These are phyloP conservation scores for Phytophthora fragariae DNA, from an alignment of 352 stramenopile genomes.

Conservation along the genomic window DNA sequence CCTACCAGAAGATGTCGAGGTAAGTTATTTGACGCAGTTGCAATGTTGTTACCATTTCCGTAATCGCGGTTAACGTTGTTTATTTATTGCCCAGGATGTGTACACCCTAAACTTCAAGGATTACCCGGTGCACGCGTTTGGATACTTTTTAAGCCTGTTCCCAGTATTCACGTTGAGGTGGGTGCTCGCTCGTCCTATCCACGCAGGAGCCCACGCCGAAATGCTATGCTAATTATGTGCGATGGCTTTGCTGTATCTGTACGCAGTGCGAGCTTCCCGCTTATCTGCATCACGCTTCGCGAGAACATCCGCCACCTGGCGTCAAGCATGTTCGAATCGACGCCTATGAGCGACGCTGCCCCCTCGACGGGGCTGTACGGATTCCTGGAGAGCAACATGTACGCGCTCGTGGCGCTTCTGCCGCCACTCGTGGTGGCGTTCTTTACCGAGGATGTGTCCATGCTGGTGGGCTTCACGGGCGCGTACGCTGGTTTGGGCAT, in stretches of 20 bases:
- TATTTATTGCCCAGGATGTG: constrained; percentile 64
- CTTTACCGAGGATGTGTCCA: constrained; percentile 90
- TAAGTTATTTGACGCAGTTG: constrained; percentile 31
- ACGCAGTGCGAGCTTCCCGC: constrained; percentile 79
- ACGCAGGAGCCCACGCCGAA: neutral
- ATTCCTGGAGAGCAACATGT: constrained; percentile 69
- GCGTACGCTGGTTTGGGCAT: constrained; percentile 88
- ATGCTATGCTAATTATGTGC: constrained; percentile 25
- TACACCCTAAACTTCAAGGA: constrained; percentile 92
- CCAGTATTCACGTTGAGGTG: constrained; percentile 88
- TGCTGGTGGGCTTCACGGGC: constrained; percentile 89
- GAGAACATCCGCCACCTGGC: constrained; percentile 85
- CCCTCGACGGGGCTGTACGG: constrained; percentile 36
- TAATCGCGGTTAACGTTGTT: constrained; percentile 24
- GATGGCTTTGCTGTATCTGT: neutral
- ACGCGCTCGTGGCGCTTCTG: constrained; percentile 75
- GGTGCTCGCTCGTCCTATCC: constrained; percentile 15
- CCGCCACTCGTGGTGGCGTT: constrained; percentile 84
- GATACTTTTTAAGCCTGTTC: constrained; percentile 90
- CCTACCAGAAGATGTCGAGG: constrained; percentile 78
- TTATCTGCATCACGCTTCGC: constrained; percentile 89
- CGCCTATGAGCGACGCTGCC: constrained; percentile 28
- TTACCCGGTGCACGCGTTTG: constrained; percentile 78
- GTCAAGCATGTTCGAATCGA: constrained; percentile 47
- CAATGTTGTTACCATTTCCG: constrained; percentile 14